A percentile compares a stretch with the other conserved stretches of the same genome.
These are phyloP conservation scores for Hevea brasiliensis DNA, from an alignment of 345 rosid species.

Conservation along the genomic window DNA sequence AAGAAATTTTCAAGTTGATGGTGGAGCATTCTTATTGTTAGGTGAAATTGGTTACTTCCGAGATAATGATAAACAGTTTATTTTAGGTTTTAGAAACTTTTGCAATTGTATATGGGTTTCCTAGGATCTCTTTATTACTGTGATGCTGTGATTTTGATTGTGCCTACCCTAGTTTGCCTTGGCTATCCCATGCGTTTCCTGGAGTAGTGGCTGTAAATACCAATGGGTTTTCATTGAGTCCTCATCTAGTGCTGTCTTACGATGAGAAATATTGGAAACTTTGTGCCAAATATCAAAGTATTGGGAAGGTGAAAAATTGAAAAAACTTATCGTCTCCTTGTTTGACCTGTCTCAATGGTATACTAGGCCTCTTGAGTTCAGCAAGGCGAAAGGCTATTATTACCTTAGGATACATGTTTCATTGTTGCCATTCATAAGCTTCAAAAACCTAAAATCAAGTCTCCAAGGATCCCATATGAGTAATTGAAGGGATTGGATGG, in stretches of 20 bases:
- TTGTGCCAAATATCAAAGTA: no score
- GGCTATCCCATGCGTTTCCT: not conserved
- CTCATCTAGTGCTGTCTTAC: not conserved
- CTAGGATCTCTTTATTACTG: not conserved
- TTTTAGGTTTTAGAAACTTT: not conserved
- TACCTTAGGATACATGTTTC: not conserved
- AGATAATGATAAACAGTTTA: not conserved
- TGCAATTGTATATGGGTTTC: not conserved
- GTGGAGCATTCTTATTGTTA: not conserved
- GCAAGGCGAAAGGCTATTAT: no score
- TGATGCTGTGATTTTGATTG: not conserved
- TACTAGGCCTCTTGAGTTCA: no score
- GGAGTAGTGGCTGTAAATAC: not conserved
- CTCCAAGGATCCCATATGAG: not conserved
- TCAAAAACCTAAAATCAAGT: not conserved
- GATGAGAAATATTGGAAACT: not conserved
- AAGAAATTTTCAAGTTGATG: not conserved
- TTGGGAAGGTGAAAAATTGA: no score
- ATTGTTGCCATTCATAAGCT: not conserved
- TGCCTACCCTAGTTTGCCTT: not conserved
- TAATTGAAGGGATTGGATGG: no score
- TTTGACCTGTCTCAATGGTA: no score
- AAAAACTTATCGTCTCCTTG: no score
- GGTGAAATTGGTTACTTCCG: not conserved
- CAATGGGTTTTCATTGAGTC: not conserved